phyloP scores from a whole-genome alignment of 2,329 filamentous ascomycete genomes.

The Daldinia eschscholtzii region DNA sequence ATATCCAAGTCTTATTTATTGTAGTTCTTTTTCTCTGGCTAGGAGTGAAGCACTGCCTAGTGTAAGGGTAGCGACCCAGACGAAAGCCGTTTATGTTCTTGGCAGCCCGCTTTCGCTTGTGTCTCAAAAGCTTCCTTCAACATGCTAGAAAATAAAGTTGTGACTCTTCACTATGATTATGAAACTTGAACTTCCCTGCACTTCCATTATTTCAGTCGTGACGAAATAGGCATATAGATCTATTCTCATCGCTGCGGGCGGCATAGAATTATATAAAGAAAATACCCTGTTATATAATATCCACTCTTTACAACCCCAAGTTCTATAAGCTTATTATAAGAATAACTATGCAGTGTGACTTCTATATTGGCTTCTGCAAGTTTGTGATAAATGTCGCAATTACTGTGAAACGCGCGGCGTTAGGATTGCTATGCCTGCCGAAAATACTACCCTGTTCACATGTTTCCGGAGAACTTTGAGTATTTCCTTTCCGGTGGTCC shows the following conservation, averaged over 20 bases:
- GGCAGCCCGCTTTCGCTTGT: background rate
- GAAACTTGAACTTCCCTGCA: background rate
- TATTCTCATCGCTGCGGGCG: conserved; percentile 9
- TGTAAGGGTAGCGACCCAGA: conserved; percentile 5
- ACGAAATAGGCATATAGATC: background rate
- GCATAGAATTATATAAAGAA: conserved; percentile 15
- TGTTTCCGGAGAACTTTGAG: conserved; percentile 1
- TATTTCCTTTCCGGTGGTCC: conserved; percentile 9
- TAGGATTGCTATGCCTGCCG: conserved; percentile 34
- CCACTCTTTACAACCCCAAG: conserved; percentile 5
- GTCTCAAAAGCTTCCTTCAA: conserved; percentile 2
- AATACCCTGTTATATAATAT: conserved; percentile 16
- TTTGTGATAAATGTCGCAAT: conserved; percentile 28
- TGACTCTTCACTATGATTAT: background rate
- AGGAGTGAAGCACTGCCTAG: conserved; percentile 2
- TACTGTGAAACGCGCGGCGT: conserved; percentile 23
- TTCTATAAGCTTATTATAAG: conserved; percentile 3
- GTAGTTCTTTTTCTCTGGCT: background rate
- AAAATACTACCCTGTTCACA: conserved; percentile 32
- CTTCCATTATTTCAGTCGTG: background rate
- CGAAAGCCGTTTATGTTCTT: background rate
- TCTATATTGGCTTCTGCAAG: conserved; percentile 13
- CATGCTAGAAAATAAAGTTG: background rate
- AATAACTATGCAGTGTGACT: conserved; percentile 15
- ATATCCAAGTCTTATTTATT: background rate